These are phyloP conservation scores for Aspergillus pseudoglaucus DNA, from an alignment of 2,329 filamentous ascomycete genomes.

Conservation along the genomic window DNA sequence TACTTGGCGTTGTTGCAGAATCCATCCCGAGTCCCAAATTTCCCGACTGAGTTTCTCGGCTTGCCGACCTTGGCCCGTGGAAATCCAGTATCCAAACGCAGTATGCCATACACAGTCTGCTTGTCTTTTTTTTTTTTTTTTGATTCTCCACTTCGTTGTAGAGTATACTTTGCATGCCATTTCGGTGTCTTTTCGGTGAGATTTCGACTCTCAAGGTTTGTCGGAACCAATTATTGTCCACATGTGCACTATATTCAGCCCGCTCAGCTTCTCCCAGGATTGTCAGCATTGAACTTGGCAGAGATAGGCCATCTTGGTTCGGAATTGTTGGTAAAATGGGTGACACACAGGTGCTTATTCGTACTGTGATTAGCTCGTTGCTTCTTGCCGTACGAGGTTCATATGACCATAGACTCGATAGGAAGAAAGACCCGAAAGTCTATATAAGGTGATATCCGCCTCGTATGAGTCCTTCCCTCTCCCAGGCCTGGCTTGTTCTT, in stretches of 20 bases:
- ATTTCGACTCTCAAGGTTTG: background rate
- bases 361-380: background rate
- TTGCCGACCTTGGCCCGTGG: background rate
- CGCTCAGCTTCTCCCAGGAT: background rate
- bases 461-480: background rate
- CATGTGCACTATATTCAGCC: background rate
- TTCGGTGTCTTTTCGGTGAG: background rate
- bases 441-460: background rate
- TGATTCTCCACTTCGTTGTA: background rate
- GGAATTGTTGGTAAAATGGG: background rate
- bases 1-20: too few relatives aligned
- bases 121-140: background rate
- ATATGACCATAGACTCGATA: too few relatives aligned
- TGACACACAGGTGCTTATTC: background rate
- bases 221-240: background rate
- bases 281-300: background rate
- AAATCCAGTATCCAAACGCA: background rate
- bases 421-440: background rate
- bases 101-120: background rate
- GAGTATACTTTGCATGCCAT: background rate
- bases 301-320: background rate
- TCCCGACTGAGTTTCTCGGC: too few relatives aligned
- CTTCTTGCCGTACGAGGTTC: too few relatives aligned
- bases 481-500: background rate
- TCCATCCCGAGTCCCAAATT: too few relatives aligned